Evolutionary conservation across 768 basidiomycete genomes (phyloP).

Genomic region (Mrakia blollopis): DNA sequence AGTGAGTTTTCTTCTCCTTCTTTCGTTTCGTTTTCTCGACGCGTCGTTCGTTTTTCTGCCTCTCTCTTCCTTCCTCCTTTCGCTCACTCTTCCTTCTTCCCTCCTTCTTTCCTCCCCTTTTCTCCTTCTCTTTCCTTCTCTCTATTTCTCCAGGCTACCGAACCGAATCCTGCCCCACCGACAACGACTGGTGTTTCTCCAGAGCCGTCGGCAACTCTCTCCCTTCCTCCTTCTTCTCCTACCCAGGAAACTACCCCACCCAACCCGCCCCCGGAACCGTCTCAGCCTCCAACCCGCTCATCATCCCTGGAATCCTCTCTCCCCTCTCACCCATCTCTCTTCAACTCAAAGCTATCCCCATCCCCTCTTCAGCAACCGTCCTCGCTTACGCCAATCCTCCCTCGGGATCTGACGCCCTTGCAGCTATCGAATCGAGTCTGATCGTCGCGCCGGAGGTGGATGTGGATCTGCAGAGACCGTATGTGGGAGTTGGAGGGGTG

Average conservation of each 20-base stretch:
- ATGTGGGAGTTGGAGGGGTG: background rate
- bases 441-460: background rate
- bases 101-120: constrained; percentile 11
- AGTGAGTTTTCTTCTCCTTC: constrained; percentile 52
- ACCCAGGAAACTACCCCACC: constrained; percentile 38
- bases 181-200: constrained; percentile 64
- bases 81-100: too few relatives aligned
- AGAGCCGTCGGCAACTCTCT: constrained; percentile 56
- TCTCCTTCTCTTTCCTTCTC: background rate
- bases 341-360: constrained; percentile 28
- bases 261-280: too few relatives aligned
- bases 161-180: constrained; percentile 58
- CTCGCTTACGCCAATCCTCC: constrained; percentile 13
- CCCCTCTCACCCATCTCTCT: constrained; percentile 28
- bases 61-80: constrained; percentile 8
- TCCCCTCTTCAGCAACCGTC: constrained; percentile 32
- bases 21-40: background rate
- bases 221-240: constrained; percentile 58
- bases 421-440: background rate
- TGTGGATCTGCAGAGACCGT: background rate
- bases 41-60: background rate
- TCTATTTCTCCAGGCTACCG: constrained; percentile 50
- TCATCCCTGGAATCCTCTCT: constrained; percentile 34
- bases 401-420: background rate
- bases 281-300: too few relatives aligned